phyloP scores from a whole-genome alignment of 176 grass and related monocot genomes.

The Elymus sibiricus region DNA sequence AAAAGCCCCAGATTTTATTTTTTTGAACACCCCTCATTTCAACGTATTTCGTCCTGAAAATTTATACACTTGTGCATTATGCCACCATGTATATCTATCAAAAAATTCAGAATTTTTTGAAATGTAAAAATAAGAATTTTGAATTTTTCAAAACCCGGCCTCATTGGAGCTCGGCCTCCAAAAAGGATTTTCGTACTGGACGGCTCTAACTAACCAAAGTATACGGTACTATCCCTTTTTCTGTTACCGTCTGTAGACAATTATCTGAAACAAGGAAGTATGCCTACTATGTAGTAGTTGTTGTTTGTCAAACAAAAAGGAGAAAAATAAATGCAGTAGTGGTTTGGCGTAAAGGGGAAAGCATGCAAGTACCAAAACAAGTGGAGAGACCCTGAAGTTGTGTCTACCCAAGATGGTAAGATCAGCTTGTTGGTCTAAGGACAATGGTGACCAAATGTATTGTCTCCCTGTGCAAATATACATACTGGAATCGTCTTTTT shows the following conservation, averaged over 20 bases:
- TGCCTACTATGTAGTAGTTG: neutral
- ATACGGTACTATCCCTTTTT: neutral
- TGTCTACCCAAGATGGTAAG: neutral
- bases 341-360: neutral
- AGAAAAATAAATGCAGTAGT: neutral
- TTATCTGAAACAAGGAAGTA: neutral
- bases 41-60: too few species aligned
- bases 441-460: neutral
- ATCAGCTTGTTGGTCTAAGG: neutral
- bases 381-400: neutral
- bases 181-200: too few species aligned
- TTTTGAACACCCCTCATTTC: too few species aligned
- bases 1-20: too few species aligned
- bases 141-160: too few species aligned
- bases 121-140: too few species aligned
- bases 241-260: neutral
- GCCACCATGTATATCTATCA: too few species aligned
- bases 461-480: neutral
- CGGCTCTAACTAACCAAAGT: neutral
- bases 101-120: too few species aligned
- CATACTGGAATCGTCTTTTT: neutral
- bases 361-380: neutral
- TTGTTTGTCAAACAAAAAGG: too few species aligned
- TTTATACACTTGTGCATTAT: too few species aligned
- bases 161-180: too few species aligned